Evolutionary conservation across 169 alveolate species (phyloP).

Genomic region (Cryptosporidium xiaoi): DNA sequence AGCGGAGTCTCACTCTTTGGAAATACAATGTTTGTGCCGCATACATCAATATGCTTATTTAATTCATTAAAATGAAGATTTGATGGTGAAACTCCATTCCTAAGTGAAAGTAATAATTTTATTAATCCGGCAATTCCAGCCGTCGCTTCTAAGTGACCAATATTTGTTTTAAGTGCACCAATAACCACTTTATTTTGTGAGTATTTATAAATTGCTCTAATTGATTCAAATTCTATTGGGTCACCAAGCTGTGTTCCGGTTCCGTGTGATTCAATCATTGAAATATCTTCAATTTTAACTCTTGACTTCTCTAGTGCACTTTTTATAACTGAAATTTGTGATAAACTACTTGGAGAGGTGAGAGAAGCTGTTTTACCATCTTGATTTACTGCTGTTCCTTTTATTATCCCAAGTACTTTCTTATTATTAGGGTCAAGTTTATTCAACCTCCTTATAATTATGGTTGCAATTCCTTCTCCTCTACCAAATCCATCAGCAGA

Average conservation of each 20-base stretch:
- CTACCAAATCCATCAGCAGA: constrained; percentile 81
- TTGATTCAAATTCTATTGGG: constrained; percentile 67
- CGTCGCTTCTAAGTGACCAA: constrained; percentile 82
- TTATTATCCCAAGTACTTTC: constrained; percentile 35
- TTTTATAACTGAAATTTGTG: constrained; percentile 73
- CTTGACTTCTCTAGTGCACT: constrained; percentile 13
- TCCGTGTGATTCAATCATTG: constrained; percentile 72
- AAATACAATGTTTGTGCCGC: constrained; percentile 48
- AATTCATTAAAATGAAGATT: constrained; percentile 78
- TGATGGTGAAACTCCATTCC: constrained; percentile 77
- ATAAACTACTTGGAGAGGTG: constrained; percentile 83
- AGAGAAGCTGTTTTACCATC: constrained; percentile 80
- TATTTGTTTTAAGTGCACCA: constrained; percentile 81
- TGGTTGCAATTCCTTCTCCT: constrained; percentile 81
- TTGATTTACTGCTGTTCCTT: constrained; percentile 79
- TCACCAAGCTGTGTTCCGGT: constrained; percentile 71
- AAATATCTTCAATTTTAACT: background rate
- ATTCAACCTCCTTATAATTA: constrained; percentile 69
- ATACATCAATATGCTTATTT: constrained; percentile 77
- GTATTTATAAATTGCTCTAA: constrained; percentile 13
- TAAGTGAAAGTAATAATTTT: constrained; percentile 77
- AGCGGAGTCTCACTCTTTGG: constrained; percentile 23
- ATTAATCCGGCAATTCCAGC: constrained; percentile 81
- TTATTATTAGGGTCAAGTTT: constrained; percentile 3
- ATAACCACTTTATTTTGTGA: constrained; percentile 64